phyloP scores from a whole-genome alignment of 1,139 yeast species.

The Magnusiomyces suaveolens region DNA sequence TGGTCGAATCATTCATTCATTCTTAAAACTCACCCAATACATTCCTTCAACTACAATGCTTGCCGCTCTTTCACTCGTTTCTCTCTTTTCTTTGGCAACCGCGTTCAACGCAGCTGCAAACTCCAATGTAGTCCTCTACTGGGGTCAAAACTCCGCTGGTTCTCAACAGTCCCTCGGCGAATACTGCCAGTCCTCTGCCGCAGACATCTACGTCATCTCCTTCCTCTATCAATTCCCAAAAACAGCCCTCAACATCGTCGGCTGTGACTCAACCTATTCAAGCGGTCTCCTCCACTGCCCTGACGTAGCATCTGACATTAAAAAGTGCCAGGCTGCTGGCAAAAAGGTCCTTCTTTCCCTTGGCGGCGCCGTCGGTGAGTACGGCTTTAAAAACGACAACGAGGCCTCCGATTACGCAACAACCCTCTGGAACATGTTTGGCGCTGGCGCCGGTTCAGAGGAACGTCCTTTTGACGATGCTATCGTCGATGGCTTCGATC shows the following conservation, averaged over 20 bases:
- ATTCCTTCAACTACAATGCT: background rate
- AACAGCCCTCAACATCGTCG: constrained; percentile 49
- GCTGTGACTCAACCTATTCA: constrained; percentile 48
- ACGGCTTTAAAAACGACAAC: constrained; percentile 55
- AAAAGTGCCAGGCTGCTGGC: constrained; percentile 63
- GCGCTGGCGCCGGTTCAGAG: constrained; percentile 50
- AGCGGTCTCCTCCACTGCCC: constrained; percentile 50
- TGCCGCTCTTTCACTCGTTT: constrained; percentile 5
- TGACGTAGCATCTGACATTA: constrained; percentile 56
- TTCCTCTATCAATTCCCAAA: constrained; percentile 56
- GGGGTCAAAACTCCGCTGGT: constrained; percentile 82
- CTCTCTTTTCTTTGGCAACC: constrained; percentile 1
- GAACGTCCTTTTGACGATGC: constrained; percentile 67
- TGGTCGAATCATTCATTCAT: constrained; percentile 4
- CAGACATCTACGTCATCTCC: constrained; percentile 65
- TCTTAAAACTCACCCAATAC: background rate
- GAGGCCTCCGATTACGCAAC: constrained; percentile 61
- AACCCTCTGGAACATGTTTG: constrained; percentile 74
- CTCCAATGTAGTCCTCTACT: constrained; percentile 51
- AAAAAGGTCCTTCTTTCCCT: constrained; percentile 63
- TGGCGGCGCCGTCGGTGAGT: constrained; percentile 75
- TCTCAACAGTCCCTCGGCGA: constrained; percentile 50
- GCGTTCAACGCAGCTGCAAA: constrained; percentile 11
- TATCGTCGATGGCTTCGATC: constrained; percentile 59
- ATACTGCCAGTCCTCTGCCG: constrained; percentile 61